Percentiles rank a stretch among this genome's conserved stretches.
Conservation (phyloP, 2,329 filamentous ascomycete genomes). For the Xylaria sp. region DNA sequence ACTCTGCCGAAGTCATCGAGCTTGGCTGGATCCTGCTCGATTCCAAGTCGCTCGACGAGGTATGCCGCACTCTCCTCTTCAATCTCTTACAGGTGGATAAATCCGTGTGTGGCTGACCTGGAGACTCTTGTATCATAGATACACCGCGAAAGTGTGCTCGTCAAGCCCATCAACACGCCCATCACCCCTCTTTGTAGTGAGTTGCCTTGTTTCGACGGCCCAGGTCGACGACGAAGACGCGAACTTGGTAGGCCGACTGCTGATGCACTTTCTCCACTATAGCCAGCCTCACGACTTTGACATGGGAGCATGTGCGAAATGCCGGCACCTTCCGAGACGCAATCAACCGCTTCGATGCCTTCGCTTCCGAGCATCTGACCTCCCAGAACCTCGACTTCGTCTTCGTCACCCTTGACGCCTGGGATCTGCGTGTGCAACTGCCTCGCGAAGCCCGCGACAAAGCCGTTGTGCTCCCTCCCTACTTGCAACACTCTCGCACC, state of each 20-base stretch:
- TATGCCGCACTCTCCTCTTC: constrained; percentile 56
- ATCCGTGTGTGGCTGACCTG: constrained; percentile 22
- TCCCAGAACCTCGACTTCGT: constrained; percentile 95
- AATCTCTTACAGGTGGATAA: background rate
- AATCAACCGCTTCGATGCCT: constrained; percentile 92
- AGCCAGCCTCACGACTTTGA: constrained; percentile 97
- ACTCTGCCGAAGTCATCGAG: constrained; percentile 99
- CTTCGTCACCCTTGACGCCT: constrained; percentile 97
- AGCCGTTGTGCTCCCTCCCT: constrained; percentile 93
- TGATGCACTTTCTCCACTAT: constrained; percentile 41
- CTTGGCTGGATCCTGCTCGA: constrained; percentile 97
- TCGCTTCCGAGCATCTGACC: constrained; percentile 89
- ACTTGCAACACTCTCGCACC: constrained; percentile 96
- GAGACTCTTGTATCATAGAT: constrained; percentile 66
- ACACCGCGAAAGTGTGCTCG: constrained; percentile 93
- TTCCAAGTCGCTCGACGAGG: constrained; percentile 91
- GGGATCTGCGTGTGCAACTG: constrained; percentile 97
- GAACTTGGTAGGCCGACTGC: constrained; percentile 26
- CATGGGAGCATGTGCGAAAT: constrained; percentile 98
- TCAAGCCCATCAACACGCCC: constrained; percentile 98
- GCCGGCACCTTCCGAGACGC: constrained; percentile 97
- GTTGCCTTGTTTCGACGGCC: constrained; percentile 55
- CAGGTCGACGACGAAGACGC: constrained; percentile 6
- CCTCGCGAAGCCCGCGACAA: constrained; percentile 98
- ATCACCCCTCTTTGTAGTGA: constrained; percentile 99